Evolutionary conservation across 176 grass and related monocot genomes (phyloP).

Genomic region (Aechmea fasciata): DNA sequence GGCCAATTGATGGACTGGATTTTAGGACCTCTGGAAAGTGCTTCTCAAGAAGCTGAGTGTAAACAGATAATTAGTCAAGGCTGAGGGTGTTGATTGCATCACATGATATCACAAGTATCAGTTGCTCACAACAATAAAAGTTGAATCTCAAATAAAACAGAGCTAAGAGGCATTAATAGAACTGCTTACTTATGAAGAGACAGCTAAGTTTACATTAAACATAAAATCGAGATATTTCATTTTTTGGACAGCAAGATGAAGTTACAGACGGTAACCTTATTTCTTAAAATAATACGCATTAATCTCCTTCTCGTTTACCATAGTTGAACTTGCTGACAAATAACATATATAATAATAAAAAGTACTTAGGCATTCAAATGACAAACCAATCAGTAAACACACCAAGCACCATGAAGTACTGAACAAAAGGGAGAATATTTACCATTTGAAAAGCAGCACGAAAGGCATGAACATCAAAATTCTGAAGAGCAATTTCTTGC

Average conservation of each 20-base stretch:
- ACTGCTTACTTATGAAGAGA: too few species aligned
- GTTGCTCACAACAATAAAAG: not conserved
- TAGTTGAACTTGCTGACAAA: too few species aligned
- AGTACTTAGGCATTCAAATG: not conserved
- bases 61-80: constrained; percentile 12
- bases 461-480: constrained; percentile 88
- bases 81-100: not conserved
- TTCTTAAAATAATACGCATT: too few species aligned
- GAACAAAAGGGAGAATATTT: constrained; percentile 11
- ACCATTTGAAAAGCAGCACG: constrained; percentile 90
- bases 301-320: too few species aligned
- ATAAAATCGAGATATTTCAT: too few species aligned
- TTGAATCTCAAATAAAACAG: not conserved
- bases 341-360: too few species aligned
- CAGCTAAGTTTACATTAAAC: too few species aligned
- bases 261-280: too few species aligned
- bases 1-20: constrained; percentile 79
- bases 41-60: constrained; percentile 60
- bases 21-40: constrained; percentile 53
- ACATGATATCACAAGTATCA: not conserved
- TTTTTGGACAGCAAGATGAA: too few species aligned
- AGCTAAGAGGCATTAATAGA: not conserved
- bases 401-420: constrained; percentile 8
- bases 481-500: constrained; percentile 56
- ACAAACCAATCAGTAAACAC: not conserved